phyloP scores from a whole-genome alignment of 768 basidiomycete genomes.

The Cystofilobasidium bisporidii region DNA sequence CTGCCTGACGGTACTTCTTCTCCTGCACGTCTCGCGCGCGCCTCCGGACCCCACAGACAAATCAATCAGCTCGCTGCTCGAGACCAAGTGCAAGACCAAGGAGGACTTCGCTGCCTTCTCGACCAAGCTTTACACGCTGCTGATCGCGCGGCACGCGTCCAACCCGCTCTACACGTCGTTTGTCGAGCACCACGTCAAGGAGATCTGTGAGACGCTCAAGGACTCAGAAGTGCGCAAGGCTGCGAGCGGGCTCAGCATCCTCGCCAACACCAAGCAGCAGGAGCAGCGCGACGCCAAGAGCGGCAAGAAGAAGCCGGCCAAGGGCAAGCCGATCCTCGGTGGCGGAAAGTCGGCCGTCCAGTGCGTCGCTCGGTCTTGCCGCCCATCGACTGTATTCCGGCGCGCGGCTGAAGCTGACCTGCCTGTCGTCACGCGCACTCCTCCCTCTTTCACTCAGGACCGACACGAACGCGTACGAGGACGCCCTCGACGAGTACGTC shows the following conservation, averaged over 20 bases:
- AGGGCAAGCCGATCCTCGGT: conserved; percentile 65
- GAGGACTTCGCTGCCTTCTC: conserved; percentile 76
- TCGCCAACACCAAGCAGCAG: conserved; percentile 92
- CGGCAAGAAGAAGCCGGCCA: conserved; percentile 71
- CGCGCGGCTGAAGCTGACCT: neutral
- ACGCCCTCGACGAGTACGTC: conserved; percentile 64
- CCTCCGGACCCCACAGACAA: neutral
- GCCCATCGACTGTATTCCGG: too few species aligned
- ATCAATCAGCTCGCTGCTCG: neutral
- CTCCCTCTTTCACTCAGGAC: conserved; percentile 44
- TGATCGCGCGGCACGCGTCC: conserved; percentile 67
- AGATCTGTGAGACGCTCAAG: conserved; percentile 64
- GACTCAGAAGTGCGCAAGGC: conserved; percentile 88
- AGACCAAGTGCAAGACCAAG: conserved; percentile 65
- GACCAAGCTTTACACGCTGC: conserved; percentile 56
- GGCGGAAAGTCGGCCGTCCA: conserved; percentile 55
- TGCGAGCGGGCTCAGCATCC: conserved; percentile 67
- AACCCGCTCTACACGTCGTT: conserved; percentile 78
- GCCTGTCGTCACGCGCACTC: neutral
- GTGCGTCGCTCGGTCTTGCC: conserved; percentile 40
- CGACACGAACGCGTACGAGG: conserved; percentile 74
- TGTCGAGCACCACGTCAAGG: conserved; percentile 70
- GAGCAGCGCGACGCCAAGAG: conserved; percentile 73
- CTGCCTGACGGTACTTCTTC: too few species aligned
- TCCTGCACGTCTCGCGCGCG: neutral